Conservation (phyloP, 2,329 filamentous ascomycete genomes). For the Amauroascus verrucosus region DNA sequence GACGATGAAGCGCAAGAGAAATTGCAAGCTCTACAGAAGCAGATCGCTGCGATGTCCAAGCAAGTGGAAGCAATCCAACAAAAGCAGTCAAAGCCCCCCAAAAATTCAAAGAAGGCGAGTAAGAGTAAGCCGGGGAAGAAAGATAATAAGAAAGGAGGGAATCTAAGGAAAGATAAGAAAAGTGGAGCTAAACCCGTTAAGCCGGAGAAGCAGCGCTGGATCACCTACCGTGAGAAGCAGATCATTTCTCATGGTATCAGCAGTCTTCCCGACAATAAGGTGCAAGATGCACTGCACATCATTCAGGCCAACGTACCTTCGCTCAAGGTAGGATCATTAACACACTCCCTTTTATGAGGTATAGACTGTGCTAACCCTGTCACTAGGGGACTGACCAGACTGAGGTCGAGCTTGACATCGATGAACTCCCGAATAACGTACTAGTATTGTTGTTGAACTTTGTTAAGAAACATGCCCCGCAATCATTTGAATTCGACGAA, state of each 20-base stretch:
- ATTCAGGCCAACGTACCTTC: slow-evolving; percentile 75
- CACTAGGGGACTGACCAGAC: slow-evolving; percentile 35
- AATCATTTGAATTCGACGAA: slow-evolving; percentile 36
- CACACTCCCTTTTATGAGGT: not conserved
- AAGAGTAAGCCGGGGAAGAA: slow-evolving; percentile 38
- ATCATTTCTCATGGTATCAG: slow-evolving; percentile 79
- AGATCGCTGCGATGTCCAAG: slow-evolving; percentile 64
- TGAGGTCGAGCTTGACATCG: slow-evolving; percentile 41
- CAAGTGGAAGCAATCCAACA: slow-evolving; percentile 47
- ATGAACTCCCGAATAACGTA: slow-evolving; percentile 40
- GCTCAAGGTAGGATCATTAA: slow-evolving; percentile 45
- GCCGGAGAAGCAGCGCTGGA: slow-evolving; percentile 50
- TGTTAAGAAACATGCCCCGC: slow-evolving; percentile 39
- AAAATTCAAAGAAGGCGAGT: slow-evolving; percentile 39
- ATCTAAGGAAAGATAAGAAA: slow-evolving; percentile 49
- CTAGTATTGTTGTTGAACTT: slow-evolving; percentile 38
- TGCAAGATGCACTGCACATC: slow-evolving; percentile 72
- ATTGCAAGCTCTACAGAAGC: slow-evolving; percentile 55
- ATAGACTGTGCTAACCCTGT: slow-evolving; percentile 9
- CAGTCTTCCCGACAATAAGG: slow-evolving; percentile 65
- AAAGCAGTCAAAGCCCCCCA: slow-evolving; percentile 51
- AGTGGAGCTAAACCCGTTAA: slow-evolving; percentile 30
- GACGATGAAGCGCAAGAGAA: slow-evolving; percentile 54
- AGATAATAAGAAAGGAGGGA: slow-evolving; percentile 35
- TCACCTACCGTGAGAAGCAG: slow-evolving; percentile 74